phyloP scores from a whole-genome alignment of 805 yeast species.

The Saccharomycopsis microspora region DNA sequence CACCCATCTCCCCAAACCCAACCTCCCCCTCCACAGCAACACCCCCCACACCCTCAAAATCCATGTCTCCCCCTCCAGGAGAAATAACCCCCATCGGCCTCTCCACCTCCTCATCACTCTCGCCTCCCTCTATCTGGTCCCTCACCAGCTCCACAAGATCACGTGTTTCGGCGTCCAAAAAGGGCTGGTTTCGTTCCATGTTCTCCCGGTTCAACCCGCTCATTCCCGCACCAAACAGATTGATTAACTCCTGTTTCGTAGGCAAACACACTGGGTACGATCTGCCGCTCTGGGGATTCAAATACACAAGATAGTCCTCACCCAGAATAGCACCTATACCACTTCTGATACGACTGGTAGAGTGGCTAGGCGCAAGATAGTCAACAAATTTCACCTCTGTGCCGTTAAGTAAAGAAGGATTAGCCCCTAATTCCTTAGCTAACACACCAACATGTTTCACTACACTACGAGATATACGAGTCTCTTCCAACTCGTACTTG shows the following conservation, averaged over 20 bases:
- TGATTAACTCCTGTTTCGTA: constrained; percentile 57
- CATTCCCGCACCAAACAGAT: constrained; percentile 65
- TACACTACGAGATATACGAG: constrained; percentile 44
- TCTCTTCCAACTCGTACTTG: constrained; percentile 76
- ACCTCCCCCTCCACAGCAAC: constrained; percentile 14
- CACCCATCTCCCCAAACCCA: constrained; percentile 7
- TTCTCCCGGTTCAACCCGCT: constrained; percentile 44
- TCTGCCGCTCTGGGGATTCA: background rate
- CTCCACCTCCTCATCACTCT: constrained; percentile 18
- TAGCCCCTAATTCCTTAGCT: background rate
- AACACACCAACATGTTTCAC: constrained; percentile 23
- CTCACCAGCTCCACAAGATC: constrained; percentile 65
- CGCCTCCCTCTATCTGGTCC: constrained; percentile 25
- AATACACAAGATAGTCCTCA: background rate
- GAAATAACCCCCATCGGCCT: constrained; percentile 15
- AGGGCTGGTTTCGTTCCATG: constrained; percentile 55
- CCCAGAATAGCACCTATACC: background rate
- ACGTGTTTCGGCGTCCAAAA: constrained; percentile 53
- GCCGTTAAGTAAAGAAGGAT: background rate
- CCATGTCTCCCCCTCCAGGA: constrained; percentile 10
- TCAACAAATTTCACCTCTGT: background rate
- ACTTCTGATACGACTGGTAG: background rate
- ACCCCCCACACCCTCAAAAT: constrained; percentile 15
- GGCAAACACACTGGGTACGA: constrained; percentile 54
- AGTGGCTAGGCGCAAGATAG: background rate